Evolutionary conservation across 345 rosid genomes (phyloP).

Genomic region (Eucalyptus camaldulensis): DNA sequence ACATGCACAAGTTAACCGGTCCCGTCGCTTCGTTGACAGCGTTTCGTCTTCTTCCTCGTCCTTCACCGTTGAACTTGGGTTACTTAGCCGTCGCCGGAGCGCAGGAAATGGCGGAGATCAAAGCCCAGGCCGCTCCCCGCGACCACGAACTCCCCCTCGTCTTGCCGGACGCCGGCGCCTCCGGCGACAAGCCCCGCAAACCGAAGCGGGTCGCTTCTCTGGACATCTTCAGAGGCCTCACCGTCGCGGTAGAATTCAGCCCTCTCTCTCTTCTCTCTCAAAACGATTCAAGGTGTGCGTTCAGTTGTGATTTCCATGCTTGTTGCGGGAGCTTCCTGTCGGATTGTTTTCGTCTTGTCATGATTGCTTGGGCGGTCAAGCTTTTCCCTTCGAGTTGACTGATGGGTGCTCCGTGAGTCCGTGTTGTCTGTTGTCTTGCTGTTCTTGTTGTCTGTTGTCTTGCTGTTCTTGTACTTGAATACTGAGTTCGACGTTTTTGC

Average conservation of each 20-base stretch:
- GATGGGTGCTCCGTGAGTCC: not conserved
- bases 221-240: slow-evolving; percentile 86
- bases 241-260: slow-evolving; percentile 48
- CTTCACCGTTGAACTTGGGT: not conserved
- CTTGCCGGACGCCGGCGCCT: slow-evolving; percentile 4
- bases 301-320: not conserved
- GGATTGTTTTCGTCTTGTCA: not conserved
- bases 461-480: not conserved
- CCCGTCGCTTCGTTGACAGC: not conserved
- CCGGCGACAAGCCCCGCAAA: slow-evolving; percentile 6
- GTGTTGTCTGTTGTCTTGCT: not conserved
- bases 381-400: not conserved
- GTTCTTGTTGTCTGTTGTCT: not conserved
- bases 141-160: slow-evolving; percentile 9
- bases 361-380: not conserved
- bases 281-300: not conserved
- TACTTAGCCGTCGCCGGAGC: not conserved
- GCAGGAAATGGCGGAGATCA: slow-evolving; percentile 36
- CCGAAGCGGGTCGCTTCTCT: slow-evolving; percentile 51
- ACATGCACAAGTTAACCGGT: not conserved
- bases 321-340: not conserved
- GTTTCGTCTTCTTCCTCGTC: not conserved
- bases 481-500: not conserved
- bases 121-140: slow-evolving; percentile 5
- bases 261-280: not conserved